Conservation (phyloP, 352 stramenopile species). For the Phytophthora brassicae region DNA sequence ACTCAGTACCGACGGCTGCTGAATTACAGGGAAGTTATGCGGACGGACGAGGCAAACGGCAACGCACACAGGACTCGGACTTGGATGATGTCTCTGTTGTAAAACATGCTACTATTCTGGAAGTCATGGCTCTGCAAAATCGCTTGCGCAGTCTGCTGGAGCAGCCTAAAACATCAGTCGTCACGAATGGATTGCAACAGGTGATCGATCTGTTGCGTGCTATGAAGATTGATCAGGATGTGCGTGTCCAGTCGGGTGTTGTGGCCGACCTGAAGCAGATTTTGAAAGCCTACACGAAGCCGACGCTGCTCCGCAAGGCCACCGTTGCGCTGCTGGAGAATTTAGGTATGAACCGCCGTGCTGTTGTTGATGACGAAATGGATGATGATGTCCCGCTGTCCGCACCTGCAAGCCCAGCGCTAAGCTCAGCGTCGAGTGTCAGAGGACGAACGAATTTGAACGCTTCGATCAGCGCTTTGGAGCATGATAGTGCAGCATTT, state of each 20-base stretch:
- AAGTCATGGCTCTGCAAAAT: conserved; percentile 72
- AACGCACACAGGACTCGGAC: conserved; percentile 63
- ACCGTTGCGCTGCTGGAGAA: conserved; percentile 72
- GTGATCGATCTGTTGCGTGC: conserved; percentile 76
- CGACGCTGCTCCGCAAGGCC: conserved; percentile 69
- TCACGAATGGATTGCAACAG: conserved; percentile 75
- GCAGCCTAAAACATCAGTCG: conserved; percentile 50
- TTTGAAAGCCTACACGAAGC: conserved; percentile 78
- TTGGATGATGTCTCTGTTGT: conserved; percentile 65
- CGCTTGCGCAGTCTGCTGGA: conserved; percentile 66
- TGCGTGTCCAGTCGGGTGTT: conserved; percentile 68
- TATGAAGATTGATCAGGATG: conserved; percentile 74
- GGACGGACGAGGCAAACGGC: conserved; percentile 46
- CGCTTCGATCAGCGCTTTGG: conserved; percentile 15
- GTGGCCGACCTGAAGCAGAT: conserved; percentile 79
- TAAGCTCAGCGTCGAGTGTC: conserved; percentile 34
- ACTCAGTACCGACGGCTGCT: conserved; percentile 45
- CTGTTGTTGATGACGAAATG: conserved; percentile 42
- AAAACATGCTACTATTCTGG: conserved; percentile 59
- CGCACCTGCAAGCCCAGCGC: conserved; percentile 22
- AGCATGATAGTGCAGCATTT: conserved; percentile 17
- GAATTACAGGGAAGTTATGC: conserved; percentile 33
- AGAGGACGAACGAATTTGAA: conserved; percentile 24
- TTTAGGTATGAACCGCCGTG: conserved; percentile 64
- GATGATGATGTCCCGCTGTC: conserved; percentile 46